Evolutionary conservation across 163 green algal species (phyloP).

Genomic region (Volvox carteri): DNA sequence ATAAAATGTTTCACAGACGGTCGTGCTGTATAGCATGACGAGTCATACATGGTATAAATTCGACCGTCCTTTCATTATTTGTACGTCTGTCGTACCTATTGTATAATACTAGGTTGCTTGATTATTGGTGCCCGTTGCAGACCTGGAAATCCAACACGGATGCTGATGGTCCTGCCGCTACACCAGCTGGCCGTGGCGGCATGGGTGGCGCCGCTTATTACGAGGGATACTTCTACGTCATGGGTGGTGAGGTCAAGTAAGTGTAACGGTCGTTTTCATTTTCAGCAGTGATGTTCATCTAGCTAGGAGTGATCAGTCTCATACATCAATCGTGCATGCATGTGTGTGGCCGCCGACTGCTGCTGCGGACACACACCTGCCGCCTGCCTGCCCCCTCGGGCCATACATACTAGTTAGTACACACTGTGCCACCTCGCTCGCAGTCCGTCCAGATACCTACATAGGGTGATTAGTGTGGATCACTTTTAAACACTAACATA

Average conservation of each 20-base stretch:
- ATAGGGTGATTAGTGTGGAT: background rate
- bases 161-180: background rate
- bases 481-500: background rate
- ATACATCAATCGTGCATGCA: background rate
- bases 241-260: slow-evolving; percentile 1
- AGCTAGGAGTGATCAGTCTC: background rate
- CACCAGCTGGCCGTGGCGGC: background rate
- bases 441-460: background rate
- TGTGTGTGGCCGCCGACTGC: background rate
- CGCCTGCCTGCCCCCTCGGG: background rate
- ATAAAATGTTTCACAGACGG: background rate
- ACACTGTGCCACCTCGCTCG: background rate
- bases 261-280: background rate
- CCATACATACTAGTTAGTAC: background rate
- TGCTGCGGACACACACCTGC: background rate
- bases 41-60: too few species aligned
- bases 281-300: background rate
- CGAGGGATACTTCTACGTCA: background rate
- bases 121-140: background rate
- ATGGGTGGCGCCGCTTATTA: background rate
- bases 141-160: background rate
- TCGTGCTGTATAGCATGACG: background rate
- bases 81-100: background rate
- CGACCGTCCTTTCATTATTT: background rate
- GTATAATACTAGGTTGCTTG: background rate